Base-by-base conservation (phyloP, 768 basidiomycete genomes). In the Tulasnella sp. region DNA sequence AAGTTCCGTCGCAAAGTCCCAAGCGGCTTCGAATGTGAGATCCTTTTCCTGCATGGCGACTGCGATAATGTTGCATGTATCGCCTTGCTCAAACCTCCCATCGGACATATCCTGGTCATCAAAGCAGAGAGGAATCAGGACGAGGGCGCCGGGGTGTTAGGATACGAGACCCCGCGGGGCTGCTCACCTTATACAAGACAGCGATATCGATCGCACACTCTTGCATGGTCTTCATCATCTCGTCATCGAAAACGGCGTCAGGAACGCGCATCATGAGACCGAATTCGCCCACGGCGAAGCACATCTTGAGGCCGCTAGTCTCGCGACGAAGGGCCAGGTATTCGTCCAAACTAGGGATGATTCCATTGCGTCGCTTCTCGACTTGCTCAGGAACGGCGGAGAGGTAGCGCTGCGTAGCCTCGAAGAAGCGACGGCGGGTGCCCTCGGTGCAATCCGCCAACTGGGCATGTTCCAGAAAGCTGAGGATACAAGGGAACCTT, bases 101-200 rank as follows among this genome's bases (percentile, higher is more conserved):
- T 89, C 86, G 0, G 87, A 84, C 3, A 91, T 85, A 80, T 92
- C 91, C 91, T 92, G 77, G 37, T 40, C 40, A 13, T 40, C 40
- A 40, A 40, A 13, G 40, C 4, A 40, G 40, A 4, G 40, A 40
- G 35, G 35, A 40, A 40, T 40, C 40, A 40, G 40, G 40, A 55
- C 15, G 15, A 16, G 11, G n/a, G 72, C 23, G 51, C 35, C 35
- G 35, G 35, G 35, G 5, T 35, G 35, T 35, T 35, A 35, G 35
- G 35, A 35, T 35, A 35, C 26, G 23, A 37, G 40, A 40, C 40
- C 40, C 0, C n/a, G n/a, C n/a, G 35, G 18, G 51, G 69, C 20
- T 3, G 4, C 81, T 77, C 51, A 82, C 82, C 73, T 82, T 83
- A 20, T 37, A 77, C 37, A 81, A 57, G 16, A 80, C 75, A 42